A percentile compares a stretch with the other conserved stretches of the same genome.
Conservation (phyloP, 108 stramenopile genomes). For the Heterococcus sp. region DNA sequence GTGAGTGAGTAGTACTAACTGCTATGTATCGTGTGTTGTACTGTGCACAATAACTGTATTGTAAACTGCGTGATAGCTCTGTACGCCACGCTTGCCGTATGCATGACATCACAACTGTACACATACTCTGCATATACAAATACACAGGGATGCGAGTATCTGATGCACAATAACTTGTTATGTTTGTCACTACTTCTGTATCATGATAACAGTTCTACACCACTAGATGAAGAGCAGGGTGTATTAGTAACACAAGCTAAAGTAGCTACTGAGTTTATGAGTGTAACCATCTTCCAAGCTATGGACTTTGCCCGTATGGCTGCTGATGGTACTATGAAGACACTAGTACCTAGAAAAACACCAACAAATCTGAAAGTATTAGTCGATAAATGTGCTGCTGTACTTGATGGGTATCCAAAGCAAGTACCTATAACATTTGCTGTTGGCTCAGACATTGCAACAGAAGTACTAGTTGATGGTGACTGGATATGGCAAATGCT, state of each 20-base stretch:
- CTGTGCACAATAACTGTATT: too few species aligned
- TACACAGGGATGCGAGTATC: too few species aligned
- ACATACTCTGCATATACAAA: too few species aligned
- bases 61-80: too few species aligned
- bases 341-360: background rate
- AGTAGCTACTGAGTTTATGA: slow-evolving; percentile 2
- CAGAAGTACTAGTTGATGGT: background rate
- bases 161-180: too few species aligned
- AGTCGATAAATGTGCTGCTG: background rate
- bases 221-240: background rate
- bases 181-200: too few species aligned
- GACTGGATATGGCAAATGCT: slow-evolving; percentile 16
- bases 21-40: background rate
- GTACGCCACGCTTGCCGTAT: too few species aligned
- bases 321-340: background rate
- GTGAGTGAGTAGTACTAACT: background rate
- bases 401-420: slow-evolving; percentile 1
- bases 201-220: too few species aligned
- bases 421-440: background rate
- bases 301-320: slow-evolving; percentile 1
- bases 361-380: background rate
- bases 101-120: too few species aligned
- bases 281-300: slow-evolving; percentile 4
- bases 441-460: background rate
- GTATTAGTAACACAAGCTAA: background rate